Evolutionary conservation across 1,284 basidiomycete species (phyloP).

Genomic region (Trichosporon sp.): DNA sequence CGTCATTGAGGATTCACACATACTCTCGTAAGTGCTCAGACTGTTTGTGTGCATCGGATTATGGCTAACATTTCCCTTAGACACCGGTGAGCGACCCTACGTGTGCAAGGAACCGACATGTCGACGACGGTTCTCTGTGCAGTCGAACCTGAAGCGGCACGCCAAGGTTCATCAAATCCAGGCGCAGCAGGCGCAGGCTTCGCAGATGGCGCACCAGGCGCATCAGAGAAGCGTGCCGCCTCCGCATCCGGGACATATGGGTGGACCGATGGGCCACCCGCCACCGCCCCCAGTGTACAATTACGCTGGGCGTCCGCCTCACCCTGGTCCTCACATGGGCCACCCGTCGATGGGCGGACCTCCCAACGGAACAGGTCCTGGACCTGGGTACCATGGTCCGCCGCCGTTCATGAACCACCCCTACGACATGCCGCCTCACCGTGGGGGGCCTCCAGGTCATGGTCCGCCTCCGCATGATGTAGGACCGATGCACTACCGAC

Average conservation of each 20-base stretch:
- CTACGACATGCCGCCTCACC: slow-evolving; percentile 22
- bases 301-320: slow-evolving; percentile 9
- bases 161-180: slow-evolving; percentile 51
- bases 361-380: slow-evolving; percentile 1
- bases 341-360: slow-evolving; percentile 18
- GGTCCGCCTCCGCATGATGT: slow-evolving; percentile 26
- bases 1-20: slow-evolving; percentile 51
- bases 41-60: neutral
- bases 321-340: slow-evolving; percentile 16
- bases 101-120: slow-evolving; percentile 50
- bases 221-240: slow-evolving; percentile 27
- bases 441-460: slow-evolving; percentile 16
- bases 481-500: slow-evolving; percentile 3
- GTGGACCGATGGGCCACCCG: slow-evolving; percentile 15
- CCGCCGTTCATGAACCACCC: slow-evolving; percentile 22
- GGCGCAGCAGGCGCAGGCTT: slow-evolving; percentile 28
- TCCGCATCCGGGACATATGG: slow-evolving; percentile 23
- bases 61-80: slow-evolving; percentile 32
- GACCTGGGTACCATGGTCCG: slow-evolving; percentile 10
- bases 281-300: slow-evolving; percentile 21
- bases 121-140: slow-evolving; percentile 52
- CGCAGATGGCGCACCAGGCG: slow-evolving; percentile 26
- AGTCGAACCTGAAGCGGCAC: slow-evolving; percentile 55
- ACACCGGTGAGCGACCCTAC: slow-evolving; percentile 54
- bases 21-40: slow-evolving; percentile 52